Conservation (phyloP, 495 filamentous ascomycete genomes). For the Chlorociboria aeruginascens region DNA sequence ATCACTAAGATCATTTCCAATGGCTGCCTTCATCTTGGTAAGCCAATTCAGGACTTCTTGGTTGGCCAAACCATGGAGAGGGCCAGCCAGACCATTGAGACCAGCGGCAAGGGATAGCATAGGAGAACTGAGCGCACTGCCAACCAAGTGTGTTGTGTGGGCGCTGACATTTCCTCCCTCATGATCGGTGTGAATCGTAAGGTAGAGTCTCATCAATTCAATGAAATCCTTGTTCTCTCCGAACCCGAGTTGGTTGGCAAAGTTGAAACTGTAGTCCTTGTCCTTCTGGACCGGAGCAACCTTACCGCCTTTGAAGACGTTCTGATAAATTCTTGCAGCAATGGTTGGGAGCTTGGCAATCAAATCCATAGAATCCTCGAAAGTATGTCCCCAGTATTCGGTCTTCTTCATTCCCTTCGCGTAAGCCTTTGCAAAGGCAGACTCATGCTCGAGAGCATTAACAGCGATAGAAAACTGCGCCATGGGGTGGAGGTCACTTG, state of each 20-base stretch:
- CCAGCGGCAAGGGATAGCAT: slow-evolving; percentile 93
- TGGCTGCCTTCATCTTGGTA: slow-evolving; percentile 90
- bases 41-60: slow-evolving; percentile 99
- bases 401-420: slow-evolving; percentile 97
- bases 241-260: slow-evolving; percentile 97
- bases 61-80: slow-evolving; percentile 97
- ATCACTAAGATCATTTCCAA: slow-evolving; percentile 92
- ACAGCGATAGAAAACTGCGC: slow-evolving; percentile 97
- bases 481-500: slow-evolving; percentile 97
- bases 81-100: slow-evolving; percentile 93
- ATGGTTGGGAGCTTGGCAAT: slow-evolving; percentile 99
- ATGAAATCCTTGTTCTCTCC: slow-evolving; percentile 92
- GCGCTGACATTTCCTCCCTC: slow-evolving; percentile 98
- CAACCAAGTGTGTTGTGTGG: slow-evolving; percentile 96
- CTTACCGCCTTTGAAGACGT: slow-evolving; percentile 99
- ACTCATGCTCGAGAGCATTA: slow-evolving; percentile 95
- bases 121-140: slow-evolving; percentile 91
- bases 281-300: slow-evolving; percentile 90
- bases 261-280: slow-evolving; percentile 97
- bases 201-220: slow-evolving; percentile 95
- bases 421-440: slow-evolving; percentile 93
- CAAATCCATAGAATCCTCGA: slow-evolving; percentile 99
- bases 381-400: slow-evolving; percentile 98
- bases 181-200: slow-evolving; percentile 98
- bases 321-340: slow-evolving; percentile 96